Evolutionary conservation across 108 stramenopile genomes (phyloP).

Genomic region (Aurantiochytrium sp.): DNA sequence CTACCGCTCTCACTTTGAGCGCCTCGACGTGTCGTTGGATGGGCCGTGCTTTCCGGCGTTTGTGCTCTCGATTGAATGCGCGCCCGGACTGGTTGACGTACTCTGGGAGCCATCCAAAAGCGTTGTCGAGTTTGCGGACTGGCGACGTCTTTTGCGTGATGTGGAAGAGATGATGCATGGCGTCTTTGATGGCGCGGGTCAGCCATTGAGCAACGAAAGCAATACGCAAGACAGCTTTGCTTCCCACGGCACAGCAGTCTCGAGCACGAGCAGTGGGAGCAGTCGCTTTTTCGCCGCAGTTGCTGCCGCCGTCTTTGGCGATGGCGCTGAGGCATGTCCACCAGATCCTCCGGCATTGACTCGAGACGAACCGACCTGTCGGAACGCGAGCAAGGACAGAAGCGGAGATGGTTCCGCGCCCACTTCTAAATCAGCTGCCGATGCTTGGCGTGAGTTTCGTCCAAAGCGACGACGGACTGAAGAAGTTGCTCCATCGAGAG

Average conservation of each 20-base stretch:
- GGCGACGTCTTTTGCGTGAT: neutral
- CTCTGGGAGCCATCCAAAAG: neutral
- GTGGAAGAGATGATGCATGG: neutral
- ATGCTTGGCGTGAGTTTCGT: neutral
- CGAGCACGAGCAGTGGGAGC: neutral
- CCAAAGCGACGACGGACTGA: neutral
- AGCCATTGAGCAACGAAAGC: neutral
- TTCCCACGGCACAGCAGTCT: neutral
- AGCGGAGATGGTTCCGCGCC: neutral
- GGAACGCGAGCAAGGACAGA: no score
- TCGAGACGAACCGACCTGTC: no score
- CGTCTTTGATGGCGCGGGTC: neutral
- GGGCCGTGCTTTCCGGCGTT: neutral
- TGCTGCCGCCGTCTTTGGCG: neutral
- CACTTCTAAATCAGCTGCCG: neutral
- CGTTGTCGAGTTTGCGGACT: neutral
- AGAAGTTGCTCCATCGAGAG: neutral
- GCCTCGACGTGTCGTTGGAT: neutral
- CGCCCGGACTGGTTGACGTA: neutral
- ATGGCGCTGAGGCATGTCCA: no score
- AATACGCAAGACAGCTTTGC: neutral
- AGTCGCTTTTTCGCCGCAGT: neutral
- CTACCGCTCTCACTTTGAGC: neutral
- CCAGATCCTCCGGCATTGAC: no score
- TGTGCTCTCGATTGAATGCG: neutral